Conservation (phyloP, 2,329 filamentous ascomycete genomes). For the Verticillium albo-atrum region DNA sequence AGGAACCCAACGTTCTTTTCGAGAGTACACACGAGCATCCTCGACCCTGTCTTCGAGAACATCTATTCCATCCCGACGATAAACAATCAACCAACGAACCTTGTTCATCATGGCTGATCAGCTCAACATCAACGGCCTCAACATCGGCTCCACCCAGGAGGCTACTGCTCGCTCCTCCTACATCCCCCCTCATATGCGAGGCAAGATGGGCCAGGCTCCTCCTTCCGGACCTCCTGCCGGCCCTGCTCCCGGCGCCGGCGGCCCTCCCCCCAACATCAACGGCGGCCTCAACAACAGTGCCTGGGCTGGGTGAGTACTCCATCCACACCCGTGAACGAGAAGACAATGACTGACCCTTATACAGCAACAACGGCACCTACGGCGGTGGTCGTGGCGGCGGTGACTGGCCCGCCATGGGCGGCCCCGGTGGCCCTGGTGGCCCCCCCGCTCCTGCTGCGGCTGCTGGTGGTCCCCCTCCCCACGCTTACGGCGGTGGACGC, state of each 20-base stretch:
- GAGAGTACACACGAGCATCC: conserved; percentile 19
- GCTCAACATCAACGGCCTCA: conserved; percentile 76
- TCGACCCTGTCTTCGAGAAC: not conserved
- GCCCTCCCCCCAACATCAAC: conserved; percentile 26
- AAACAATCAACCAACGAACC: conserved; percentile 1
- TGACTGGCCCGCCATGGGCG: conserved; percentile 13
- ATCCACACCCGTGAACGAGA: not conserved
- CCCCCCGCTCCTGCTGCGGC: conserved; percentile 15
- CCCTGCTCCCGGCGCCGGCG: conserved; percentile 36
- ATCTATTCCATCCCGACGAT: conserved; percentile 1
- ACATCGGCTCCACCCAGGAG: conserved; percentile 49
- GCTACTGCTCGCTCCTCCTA: conserved; percentile 57
- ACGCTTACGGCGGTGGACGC: conserved; percentile 24
- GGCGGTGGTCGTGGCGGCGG: conserved; percentile 12
- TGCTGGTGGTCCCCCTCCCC: conserved; percentile 13
- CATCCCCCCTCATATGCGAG: conserved; percentile 80
- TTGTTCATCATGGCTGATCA: conserved; percentile 67
- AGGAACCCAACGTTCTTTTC: conserved; percentile 13
- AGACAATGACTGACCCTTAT: not conserved
- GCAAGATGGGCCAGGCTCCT: conserved; percentile 37
- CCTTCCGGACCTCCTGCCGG: conserved; percentile 13
- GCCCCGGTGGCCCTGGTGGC: conserved; percentile 19
- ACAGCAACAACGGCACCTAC: conserved; percentile 14
- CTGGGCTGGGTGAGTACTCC: conserved; percentile 45
- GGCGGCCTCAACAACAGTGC: conserved; percentile 41